A percentile compares a stretch with the other conserved stretches of the same genome.
These are phyloP conservation scores for Gigaspora rosea DNA, from an alignment of 192 early-diverging fungal species.

Conservation along the genomic window DNA sequence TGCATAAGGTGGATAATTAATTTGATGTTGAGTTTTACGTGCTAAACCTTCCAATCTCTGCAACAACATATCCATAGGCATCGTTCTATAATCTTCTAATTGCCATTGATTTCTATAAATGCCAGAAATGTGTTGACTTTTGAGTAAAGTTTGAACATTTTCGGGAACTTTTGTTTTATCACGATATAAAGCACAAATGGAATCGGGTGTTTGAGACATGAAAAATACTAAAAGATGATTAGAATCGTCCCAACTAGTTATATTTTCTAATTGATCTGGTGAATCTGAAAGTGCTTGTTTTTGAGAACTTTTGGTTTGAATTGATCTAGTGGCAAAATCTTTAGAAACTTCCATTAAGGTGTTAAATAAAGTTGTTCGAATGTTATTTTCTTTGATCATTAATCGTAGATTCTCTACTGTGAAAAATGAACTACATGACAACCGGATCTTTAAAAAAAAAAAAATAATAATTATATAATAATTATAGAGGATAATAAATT, in stretches of 20 bases:
- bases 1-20: conserved; percentile 7
- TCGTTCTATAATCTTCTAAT: conserved; percentile 14
- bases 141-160: conserved; percentile 22
- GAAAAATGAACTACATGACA: conserved; percentile 29
- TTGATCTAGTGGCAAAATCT: conserved; percentile 31
- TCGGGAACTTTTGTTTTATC: conserved; percentile 16
- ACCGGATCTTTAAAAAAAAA: too few relatives aligned
- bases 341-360: conserved; percentile 27
- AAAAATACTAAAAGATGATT: conserved; percentile 33
- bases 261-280: not conserved
- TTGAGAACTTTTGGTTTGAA: conserved; percentile 2
- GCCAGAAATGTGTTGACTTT: not conserved
- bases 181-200: conserved; percentile 27
- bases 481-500: too few relatives aligned
- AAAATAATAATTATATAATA: too few relatives aligned
- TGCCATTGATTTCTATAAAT: not conserved
- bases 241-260: conserved; percentile 22
- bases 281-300: not conserved
- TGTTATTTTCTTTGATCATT: conserved; percentile 19
- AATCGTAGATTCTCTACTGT: conserved; percentile 26
- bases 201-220: conserved; percentile 22
- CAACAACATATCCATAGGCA: not conserved
- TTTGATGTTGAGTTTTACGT: not conserved
- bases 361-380: conserved; percentile 23
- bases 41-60: conserved; percentile 19